Evolutionary conservation across 2,329 filamentous ascomycete species (phyloP), one percentile per base, ranked within the genome.

Genomic region (Metarhizium anisopliae): DNA sequence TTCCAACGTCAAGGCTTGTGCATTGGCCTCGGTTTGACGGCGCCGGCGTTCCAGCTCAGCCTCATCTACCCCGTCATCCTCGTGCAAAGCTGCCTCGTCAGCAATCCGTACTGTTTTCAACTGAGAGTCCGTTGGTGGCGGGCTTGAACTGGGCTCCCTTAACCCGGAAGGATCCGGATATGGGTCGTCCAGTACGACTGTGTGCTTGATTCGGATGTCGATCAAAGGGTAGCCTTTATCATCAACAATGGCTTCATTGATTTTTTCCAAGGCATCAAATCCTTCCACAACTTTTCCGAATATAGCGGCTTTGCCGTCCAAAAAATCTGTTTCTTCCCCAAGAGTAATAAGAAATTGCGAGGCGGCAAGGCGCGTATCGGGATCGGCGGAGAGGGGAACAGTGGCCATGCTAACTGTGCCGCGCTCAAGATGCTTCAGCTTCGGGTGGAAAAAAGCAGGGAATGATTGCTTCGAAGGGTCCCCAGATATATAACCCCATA

Each of bases 401-500:
- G 93, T 96, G n/a, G 93, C 94, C 90, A 97, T 96, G 74, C 92
- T 96, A 59, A 99, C 92, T 14, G 90, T 96, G 55, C 93, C 93
- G 62, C 89, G 85, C 70, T 96, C 90, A 45, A 82, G 74, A 71
- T 99, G 94, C 70, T 94, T 96, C 63, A 95, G 75, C 68, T 93
- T 95, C 6, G 87, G 86, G 62, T 91, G 84, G 64, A 96, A 86
- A 60, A 92, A 83, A n/a, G 91, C 88, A 10, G 83, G 78, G 67
- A 96, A 97, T 2, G 87, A 88, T 64, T 87, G 86, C 65, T 87
- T 85, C 18, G 85, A 77, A 14, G 86, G 77, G 47, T 78, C 69
- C 61, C 80, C 85, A 29, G 89, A 83, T 30, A 95, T 69, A 54
- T 90, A 70, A 47, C 91, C 91, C 93, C 93, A 97, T 75, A 97